Base-by-base conservation (phyloP, 2,329 filamentous ascomycete genomes). In the Xylaria digitata region DNA sequence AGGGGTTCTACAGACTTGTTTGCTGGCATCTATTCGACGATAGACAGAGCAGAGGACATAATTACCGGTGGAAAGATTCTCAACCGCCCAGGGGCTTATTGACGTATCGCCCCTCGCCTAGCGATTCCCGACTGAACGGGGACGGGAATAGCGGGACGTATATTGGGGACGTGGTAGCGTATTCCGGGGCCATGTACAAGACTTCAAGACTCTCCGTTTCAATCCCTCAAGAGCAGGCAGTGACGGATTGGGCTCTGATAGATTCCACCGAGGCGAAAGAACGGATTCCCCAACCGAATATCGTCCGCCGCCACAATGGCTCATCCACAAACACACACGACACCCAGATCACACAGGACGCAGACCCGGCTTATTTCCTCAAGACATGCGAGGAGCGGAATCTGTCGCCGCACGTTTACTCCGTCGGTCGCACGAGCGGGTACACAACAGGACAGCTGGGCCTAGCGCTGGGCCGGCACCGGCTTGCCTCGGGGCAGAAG, bases 11-110 rank as follows among this genome's bases (percentile, higher is more conserved):
- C 65, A 82, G 81, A 79, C 71, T 82, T 1, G 78, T 77, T 19
- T 82, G 80, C 69, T 82, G 80, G 40, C 81, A 82, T 63, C 80
- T 81, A 3, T 82, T 83, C 63, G 58, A 79, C 5, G 78, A 82
- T 3, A 30, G 19, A 13, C 3, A 13, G 4, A 15, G 11, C 2
- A 9, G 11, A 5, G 19, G 19, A 3, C n/a, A 1, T 6, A 62
- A 62, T n/a, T 19, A 43, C 6, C 2, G 7, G 1, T 62, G 59
- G 32, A 76, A 75, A 0, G 78, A 13, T 1, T 11, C 26, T 21
- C 50, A 55, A 9, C 59, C 59, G 1, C 59, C 59, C 15, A 3
- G 1, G 6, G 19, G 26, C 26, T 21, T 62, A 7, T 40, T 17
- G 2, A 56, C 52, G 8, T 43, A 34, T 15, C 80, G 82, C 40